Evolutionary conservation across 768 basidiomycete genomes (phyloP).

Genomic region (Stropharia rugosoannulata): DNA sequence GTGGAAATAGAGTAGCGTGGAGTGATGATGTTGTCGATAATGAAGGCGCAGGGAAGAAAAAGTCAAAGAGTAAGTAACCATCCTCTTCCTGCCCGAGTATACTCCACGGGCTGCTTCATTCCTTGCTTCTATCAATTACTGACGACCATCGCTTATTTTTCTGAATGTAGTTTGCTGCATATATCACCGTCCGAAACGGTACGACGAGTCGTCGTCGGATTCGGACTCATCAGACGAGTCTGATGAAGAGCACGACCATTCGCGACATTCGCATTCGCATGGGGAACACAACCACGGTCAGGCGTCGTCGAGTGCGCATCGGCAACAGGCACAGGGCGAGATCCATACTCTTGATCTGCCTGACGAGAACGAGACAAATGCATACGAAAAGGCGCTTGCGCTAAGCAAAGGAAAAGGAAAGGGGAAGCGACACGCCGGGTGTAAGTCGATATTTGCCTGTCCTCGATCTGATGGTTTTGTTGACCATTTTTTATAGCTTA

Average conservation of each 20-base stretch:
- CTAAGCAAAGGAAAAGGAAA: constrained; percentile 37
- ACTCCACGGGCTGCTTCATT: too few species aligned
- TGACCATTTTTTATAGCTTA: too few species aligned
- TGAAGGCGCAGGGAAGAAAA: constrained; percentile 86
- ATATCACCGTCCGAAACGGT: constrained; percentile 78
- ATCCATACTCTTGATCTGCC: constrained; percentile 23
- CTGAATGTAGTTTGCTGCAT: constrained; percentile 85
- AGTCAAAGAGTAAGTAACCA: constrained; percentile 79
- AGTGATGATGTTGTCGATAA: constrained; percentile 86
- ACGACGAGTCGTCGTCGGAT: constrained; percentile 80
- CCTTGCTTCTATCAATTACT: background rate
- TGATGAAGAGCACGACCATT: constrained; percentile 15
- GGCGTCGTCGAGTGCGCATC: background rate
- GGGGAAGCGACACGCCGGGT: constrained; percentile 9
- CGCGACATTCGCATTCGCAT: constrained; percentile 10
- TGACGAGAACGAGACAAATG: constrained; percentile 38
- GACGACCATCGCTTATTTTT: background rate
- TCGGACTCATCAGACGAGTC: constrained; percentile 42
- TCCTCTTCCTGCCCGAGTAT: too few species aligned
- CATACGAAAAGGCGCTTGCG: constrained; percentile 45
- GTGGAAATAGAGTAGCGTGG: constrained; percentile 73
- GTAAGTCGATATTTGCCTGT: too few species aligned
- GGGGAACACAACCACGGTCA: background rate
- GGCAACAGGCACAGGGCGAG: constrained; percentile 8
- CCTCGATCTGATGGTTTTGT: too few species aligned